Conservation (phyloP, 345 rosid species). For the Eucalyptus victrix region DNA sequence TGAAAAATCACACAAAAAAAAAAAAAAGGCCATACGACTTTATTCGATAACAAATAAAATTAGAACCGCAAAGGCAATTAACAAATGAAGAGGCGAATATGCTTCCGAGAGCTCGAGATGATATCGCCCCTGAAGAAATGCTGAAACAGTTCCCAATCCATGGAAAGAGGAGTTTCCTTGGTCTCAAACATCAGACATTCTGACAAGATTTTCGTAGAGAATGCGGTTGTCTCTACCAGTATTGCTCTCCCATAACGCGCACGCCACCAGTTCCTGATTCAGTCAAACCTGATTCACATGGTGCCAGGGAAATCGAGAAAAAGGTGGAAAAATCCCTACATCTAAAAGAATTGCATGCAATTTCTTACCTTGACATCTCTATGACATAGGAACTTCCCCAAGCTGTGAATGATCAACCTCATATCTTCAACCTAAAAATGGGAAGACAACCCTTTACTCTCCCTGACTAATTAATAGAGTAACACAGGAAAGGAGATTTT, state of each 20-base stretch:
- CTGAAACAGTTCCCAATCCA: not conserved
- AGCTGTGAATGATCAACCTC: conserved; percentile 78
- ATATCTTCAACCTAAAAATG: conserved; percentile 75
- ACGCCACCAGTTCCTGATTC: conserved; percentile 79
- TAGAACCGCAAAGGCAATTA: not conserved
- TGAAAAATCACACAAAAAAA: not conserved
- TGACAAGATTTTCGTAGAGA: conserved; percentile 67
- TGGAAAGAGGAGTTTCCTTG: not conserved
- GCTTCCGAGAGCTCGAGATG: not conserved
- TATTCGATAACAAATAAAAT: not conserved
- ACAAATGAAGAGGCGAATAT: not conserved
- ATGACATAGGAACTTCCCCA: conserved; percentile 80
- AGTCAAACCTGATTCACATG: not conserved
- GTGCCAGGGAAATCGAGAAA: not conserved
- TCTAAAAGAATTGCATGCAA: not conserved
- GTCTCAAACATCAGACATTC: conserved; percentile 19
- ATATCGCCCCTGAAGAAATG: not conserved
- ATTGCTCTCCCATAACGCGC: conserved; percentile 88
- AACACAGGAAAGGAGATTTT: not conserved
- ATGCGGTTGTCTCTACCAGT: conserved; percentile 93
- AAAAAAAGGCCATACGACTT: not conserved
- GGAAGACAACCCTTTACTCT: not conserved
- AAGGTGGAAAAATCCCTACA: not conserved
- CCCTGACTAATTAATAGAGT: not conserved
- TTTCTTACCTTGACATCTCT: conserved; percentile 76